Evolutionary conservation across 73 alveolate species (phyloP), one percentile per base, ranked within the genome.

Genomic region (Tetrahymena borealis): DNA sequence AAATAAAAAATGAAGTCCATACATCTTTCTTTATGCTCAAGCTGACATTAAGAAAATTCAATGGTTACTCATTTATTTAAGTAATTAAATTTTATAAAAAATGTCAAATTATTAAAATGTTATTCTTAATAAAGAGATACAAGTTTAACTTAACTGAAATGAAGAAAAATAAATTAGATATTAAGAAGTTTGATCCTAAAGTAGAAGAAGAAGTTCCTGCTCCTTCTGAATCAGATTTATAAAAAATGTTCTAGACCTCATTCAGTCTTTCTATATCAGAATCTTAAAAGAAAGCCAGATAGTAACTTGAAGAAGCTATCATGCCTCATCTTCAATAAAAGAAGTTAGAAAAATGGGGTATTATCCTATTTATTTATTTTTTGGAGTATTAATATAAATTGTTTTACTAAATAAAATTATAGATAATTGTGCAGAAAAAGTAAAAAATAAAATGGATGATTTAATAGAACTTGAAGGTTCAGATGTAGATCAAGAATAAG

Each of bases 351-450:
- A 60, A 60, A 60, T 60, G 85, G 85, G 85, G 85, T 60, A 60
- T n/a, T 6, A 12, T 60, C 1, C 3, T 60, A 39, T 9, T 39
- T 7, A 39, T 9, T 9, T 9, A 39, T 60, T n/a, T n/a, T n/a
- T n/a, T n/a, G n/a, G n/a, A n/a, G n/a, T 4, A 7, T 60, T 18
- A 60, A 20, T 1, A 7, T 7, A 0, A 1, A 6, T 10, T 24
- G n/a, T 60, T 60, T 24, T 2, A 24, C 35, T 60, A 60, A 1
- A 8, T 7, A 24, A 2, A 60, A 3, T 1, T 18, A 15, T 43
- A 60, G 85, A 60, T 60, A 60, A 60, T 60, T 60, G 85, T 60
- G 85, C 85, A 60, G 85, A 60, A n/a, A 60, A 60, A 60, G 85
- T 60, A 0, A 60, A 60, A 60, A 60, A 60, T 60, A 60, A 60